Evolutionary conservation across 495 filamentous ascomycete genomes (phyloP).

Genomic region (Penicillium tannophilum): DNA sequence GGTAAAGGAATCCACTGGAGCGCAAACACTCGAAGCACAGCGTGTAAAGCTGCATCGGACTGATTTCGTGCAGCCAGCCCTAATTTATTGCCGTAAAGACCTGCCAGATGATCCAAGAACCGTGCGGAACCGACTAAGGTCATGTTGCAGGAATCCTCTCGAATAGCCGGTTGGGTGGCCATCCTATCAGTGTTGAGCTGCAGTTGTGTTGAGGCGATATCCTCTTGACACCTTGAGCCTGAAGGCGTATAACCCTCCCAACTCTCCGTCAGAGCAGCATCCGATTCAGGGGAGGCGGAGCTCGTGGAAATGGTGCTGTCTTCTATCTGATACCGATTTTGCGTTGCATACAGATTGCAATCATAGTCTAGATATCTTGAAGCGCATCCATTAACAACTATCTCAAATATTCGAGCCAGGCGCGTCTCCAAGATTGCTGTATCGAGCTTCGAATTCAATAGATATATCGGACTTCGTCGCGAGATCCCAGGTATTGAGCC

Average conservation of each 20-base stretch:
- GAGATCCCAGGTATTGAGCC: conserved; percentile 7
- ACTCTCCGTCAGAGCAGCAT: not conserved
- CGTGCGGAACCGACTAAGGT: conserved; percentile 23
- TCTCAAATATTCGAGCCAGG: conserved; percentile 22
- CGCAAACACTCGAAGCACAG: conserved; percentile 22
- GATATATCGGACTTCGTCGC: conserved; percentile 22
- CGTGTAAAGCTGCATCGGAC: conserved; percentile 23
- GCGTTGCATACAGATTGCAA: conserved; percentile 23
- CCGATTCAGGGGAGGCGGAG: not conserved
- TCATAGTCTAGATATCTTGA: conserved; percentile 28
- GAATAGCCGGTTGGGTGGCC: not conserved
- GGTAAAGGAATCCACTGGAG: conserved; percentile 28
- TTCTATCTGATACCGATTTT: conserved; percentile 23
- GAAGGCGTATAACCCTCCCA: not conserved
- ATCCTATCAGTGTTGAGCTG: not conserved
- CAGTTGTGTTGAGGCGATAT: not conserved
- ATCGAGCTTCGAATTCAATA: conserved; percentile 29
- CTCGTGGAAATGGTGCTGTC: not conserved
- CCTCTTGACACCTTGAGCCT: not conserved
- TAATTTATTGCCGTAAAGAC: conserved; percentile 29
- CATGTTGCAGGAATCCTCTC: conserved; percentile 4
- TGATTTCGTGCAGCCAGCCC: conserved; percentile 9
- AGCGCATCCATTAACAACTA: conserved; percentile 24
- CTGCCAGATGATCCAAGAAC: conserved; percentile 33
- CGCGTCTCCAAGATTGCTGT: conserved; percentile 21